A percentile compares a stretch with the other conserved stretches of the same genome.
These are phyloP conservation scores for Rhododendron molle DNA, from an alignment of 148 eudicot species.

Conservation along the genomic window DNA sequence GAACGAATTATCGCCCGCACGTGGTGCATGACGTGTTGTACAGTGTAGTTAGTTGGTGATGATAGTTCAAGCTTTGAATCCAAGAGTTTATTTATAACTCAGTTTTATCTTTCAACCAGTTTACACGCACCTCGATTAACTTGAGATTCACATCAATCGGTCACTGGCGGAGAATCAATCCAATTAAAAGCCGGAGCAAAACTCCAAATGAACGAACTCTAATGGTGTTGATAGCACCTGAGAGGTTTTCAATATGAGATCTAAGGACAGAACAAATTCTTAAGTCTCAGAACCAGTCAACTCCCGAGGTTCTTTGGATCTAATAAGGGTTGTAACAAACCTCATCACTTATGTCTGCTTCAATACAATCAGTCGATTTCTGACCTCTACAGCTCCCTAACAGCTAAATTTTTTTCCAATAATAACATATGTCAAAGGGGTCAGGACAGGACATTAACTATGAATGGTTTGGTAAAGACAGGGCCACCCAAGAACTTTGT, in stretches of 20 bases:
- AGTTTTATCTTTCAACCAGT: too few species aligned
- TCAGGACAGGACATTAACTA: neutral
- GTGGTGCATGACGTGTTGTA: neutral
- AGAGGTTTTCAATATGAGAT: too few species aligned
- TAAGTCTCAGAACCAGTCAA: neutral
- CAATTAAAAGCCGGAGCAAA: too few species aligned
- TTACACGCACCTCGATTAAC: too few species aligned
- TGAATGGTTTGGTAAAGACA: neutral
- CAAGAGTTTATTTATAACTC: too few species aligned
- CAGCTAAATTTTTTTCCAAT: neutral
- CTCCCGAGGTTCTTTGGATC: neutral
- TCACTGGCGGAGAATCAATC: neutral
- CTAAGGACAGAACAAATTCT: too few species aligned
- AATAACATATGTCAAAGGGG: neutral
- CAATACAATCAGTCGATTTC: neutral
- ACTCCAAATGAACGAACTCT: neutral
- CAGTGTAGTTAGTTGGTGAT: constrained; percentile 10
- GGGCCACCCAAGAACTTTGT: neutral
- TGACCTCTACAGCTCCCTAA: neutral
- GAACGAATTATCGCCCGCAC: neutral
- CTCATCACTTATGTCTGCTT: neutral
- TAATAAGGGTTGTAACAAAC: neutral
- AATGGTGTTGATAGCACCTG: too few species aligned
- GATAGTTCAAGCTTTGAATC: neutral
- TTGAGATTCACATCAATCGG: too few species aligned